Conservation (phyloP, 805 yeast genomes). For the Sungouiozyma intestinalis region DNA sequence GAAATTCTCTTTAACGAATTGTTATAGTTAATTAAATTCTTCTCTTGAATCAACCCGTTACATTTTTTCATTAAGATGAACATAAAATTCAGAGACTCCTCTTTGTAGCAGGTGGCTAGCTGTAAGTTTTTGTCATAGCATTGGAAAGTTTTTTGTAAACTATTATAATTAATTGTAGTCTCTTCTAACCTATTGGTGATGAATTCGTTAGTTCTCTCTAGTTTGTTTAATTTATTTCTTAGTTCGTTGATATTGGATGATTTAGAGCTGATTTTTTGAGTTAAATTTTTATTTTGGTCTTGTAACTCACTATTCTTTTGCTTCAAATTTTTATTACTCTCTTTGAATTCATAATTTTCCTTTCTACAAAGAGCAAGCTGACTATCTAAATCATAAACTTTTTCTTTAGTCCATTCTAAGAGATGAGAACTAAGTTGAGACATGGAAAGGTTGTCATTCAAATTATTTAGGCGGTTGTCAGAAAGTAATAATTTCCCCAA, state of each 20-base stretch:
- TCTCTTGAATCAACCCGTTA: slow-evolving; percentile 1
- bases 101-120: slow-evolving; percentile 3
- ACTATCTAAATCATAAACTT: background rate
- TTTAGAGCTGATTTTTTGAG: background rate
- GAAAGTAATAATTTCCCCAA: slow-evolving; percentile 1
- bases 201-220: background rate
- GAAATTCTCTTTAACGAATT: slow-evolving; percentile 2
- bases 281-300: background rate
- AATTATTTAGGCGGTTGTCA: background rate
- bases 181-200: background rate
- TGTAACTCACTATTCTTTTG: background rate
- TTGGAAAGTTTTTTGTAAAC: background rate
- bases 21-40: slow-evolving; percentile 1
- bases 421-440: slow-evolving; percentile 4
- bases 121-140: background rate
- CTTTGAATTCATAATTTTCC: background rate
- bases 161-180: background rate
- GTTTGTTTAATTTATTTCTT: background rate
- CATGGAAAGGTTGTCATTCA: slow-evolving; percentile 1
- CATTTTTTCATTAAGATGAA: slow-evolving; percentile 1
- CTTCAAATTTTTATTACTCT: background rate
- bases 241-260: background rate
- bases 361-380: background rate
- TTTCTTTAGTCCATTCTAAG: background rate
- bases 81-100: slow-evolving; percentile 4